Base-by-base conservation (phyloP, 805 yeast species). In the Teunomyces gatunensis region DNA sequence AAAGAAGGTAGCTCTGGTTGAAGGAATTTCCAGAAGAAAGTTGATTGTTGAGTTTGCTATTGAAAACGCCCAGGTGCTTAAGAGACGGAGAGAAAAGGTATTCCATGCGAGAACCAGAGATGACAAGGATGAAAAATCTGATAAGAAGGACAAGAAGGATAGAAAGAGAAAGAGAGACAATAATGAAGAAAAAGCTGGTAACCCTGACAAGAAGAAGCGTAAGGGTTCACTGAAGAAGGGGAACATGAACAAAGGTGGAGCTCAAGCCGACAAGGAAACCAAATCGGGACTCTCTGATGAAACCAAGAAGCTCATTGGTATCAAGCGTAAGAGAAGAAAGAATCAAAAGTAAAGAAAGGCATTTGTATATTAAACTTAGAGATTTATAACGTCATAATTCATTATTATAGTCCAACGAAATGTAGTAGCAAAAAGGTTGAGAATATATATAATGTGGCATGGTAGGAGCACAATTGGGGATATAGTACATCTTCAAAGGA, bases 11-110 rank as follows among this genome's bases (percentile, higher is more conserved):
- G 82, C 81, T 2, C 73, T 75, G 46, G 55, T 74, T 21, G 90
- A 84, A 41, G 80, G 80, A 6, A 57, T 74, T 33, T 73, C 76
- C 47, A 80, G 80, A 61, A 83, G 97, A 71, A 81, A 89, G 52
- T 74, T 94, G 50, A 88, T 92, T 59, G 98, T 83, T 28, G 99
- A 94, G 65, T 94, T 94, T 73, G 97, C 99, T 5, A 78, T 94
- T 58, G 99, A 94, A 64, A 90, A 94, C 64, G 95, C 97, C 27
- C 87, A 87, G 61, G 96, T 94, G 48, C 85, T 94, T 36, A 88
- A 87, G 70, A 85, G 97, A 69, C 85, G 97, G 74, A 79, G 80
- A 51, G 97, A 90, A 44, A 83, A 77, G 58, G 77, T 79, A 30
- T 64, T 65, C 58, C 67, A 65, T 42, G 69, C 79, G 13, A 63